Evolutionary conservation across 164 flowering plant species (phyloP).

Genomic region (Aristolochia contorta): DNA sequence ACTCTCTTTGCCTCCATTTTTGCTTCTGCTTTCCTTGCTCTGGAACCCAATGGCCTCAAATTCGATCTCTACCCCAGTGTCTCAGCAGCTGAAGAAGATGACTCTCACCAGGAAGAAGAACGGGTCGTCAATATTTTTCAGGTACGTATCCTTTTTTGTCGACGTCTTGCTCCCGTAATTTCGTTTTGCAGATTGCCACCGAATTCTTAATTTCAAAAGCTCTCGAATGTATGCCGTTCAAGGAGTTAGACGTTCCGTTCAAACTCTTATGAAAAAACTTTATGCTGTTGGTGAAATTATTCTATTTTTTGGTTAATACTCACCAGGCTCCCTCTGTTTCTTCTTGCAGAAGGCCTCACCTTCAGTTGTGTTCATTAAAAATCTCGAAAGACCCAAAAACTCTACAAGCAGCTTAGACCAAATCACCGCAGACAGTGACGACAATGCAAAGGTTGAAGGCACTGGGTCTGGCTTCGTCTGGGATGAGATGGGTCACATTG

Average conservation of each 20-base stretch:
- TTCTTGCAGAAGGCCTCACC: constrained; percentile 57
- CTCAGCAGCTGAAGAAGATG: constrained; percentile 32
- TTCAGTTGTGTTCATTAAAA: constrained; percentile 70
- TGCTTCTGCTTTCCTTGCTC: neutral
- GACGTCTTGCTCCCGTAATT: too few relatives aligned
- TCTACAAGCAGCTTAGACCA: constrained; percentile 20
- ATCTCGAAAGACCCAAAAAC: constrained; percentile 39
- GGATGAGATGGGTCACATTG: constrained; percentile 93
- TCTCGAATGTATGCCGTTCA: too few relatives aligned
- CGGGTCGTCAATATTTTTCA: constrained; percentile 33
- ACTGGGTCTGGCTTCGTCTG: constrained; percentile 94
- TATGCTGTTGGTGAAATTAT: too few relatives aligned
- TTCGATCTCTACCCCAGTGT: constrained; percentile 5
- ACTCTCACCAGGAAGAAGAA: constrained; percentile 47
- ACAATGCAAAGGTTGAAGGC: constrained; percentile 69
- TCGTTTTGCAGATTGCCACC: too few relatives aligned
- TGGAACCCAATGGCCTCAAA: neutral
- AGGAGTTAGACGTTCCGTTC: too few relatives aligned
- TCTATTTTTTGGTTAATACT: too few relatives aligned
- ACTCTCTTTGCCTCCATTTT: too few relatives aligned
- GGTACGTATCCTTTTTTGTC: constrained; percentile 19
- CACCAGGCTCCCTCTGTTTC: too few relatives aligned
- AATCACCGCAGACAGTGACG: constrained; percentile 28
- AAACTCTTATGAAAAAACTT: too few relatives aligned
- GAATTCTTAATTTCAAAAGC: too few relatives aligned